These are phyloP conservation scores for Tuber calosporum DNA, from an alignment of 495 filamentous ascomycete species.

Conservation along the genomic window DNA sequence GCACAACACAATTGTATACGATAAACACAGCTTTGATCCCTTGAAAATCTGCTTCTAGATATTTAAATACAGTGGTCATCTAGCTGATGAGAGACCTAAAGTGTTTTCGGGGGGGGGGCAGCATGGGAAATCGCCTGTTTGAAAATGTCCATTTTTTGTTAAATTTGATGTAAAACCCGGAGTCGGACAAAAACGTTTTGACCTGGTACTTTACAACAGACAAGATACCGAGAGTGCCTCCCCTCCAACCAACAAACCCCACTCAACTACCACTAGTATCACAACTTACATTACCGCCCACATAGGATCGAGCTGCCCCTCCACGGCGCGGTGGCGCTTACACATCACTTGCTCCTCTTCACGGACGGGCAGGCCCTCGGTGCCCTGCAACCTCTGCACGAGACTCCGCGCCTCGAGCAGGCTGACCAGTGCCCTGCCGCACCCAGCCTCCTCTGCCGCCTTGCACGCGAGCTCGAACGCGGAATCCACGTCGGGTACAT, in stretches of 20 bases:
- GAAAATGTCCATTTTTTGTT: too few relatives aligned
- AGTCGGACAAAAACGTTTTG: too few relatives aligned
- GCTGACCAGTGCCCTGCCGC: background rate
- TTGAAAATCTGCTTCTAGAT: too few relatives aligned
- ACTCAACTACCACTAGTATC: background rate
- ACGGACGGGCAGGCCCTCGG: background rate
- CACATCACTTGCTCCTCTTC: background rate
- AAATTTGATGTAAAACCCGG: too few relatives aligned
- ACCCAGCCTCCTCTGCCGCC: background rate
- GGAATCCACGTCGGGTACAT: background rate
- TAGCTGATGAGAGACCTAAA: too few relatives aligned
- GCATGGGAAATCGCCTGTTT: too few relatives aligned
- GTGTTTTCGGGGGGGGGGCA: too few relatives aligned
- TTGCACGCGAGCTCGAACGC: background rate
- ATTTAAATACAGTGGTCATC: too few relatives aligned
- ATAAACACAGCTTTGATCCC: too few relatives aligned
- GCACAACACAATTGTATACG: too few relatives aligned
- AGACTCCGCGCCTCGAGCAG: background rate
- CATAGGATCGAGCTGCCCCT: background rate
- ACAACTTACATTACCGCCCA: background rate
- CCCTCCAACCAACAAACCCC: background rate
- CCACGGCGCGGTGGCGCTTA: background rate
- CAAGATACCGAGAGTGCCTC: background rate
- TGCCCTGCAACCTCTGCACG: slow-evolving; percentile 1
- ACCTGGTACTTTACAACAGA: too few relatives aligned